Evolutionary conservation across 768 basidiomycete species (phyloP).

Genomic region (Macrolepiota dolichaula): DNA sequence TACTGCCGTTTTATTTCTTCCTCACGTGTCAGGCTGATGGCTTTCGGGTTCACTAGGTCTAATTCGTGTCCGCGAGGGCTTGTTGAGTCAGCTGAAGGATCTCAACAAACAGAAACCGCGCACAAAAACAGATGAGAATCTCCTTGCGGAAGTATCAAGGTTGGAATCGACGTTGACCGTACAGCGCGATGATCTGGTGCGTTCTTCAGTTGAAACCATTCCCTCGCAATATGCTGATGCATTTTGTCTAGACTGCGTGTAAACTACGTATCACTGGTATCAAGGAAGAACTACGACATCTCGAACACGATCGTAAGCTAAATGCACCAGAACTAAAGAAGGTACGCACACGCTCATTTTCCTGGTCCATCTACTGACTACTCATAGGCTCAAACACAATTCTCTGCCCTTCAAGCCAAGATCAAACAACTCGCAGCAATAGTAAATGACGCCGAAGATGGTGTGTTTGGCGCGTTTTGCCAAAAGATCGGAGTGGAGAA

Average conservation of each 20-base stretch:
- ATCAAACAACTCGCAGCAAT: slow-evolving; percentile 51
- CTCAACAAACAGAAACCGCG: slow-evolving; percentile 81
- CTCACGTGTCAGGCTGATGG: neutral
- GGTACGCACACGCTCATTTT: slow-evolving; percentile 30
- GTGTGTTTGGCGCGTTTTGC: slow-evolving; percentile 78
- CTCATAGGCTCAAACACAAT: slow-evolving; percentile 49
- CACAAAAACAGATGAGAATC: slow-evolving; percentile 77
- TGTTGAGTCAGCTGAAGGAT: slow-evolving; percentile 76
- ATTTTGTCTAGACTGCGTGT: slow-evolving; percentile 64
- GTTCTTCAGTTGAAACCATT: slow-evolving; percentile 18
- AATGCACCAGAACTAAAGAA: slow-evolving; percentile 68
- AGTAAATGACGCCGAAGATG: slow-evolving; percentile 78
- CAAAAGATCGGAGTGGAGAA: slow-evolving; percentile 69
- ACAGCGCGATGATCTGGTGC: slow-evolving; percentile 79
- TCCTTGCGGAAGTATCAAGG: slow-evolving; percentile 72
- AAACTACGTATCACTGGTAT: slow-evolving; percentile 74
- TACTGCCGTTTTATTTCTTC: slow-evolving; percentile 20
- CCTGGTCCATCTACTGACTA: neutral
- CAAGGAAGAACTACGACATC: slow-evolving; percentile 80
- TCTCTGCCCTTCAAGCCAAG: slow-evolving; percentile 48
- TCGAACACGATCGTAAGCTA: slow-evolving; percentile 67
- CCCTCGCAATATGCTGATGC: slow-evolving; percentile 27
- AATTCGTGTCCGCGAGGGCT: slow-evolving; percentile 60
- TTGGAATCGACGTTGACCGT: slow-evolving; percentile 76
- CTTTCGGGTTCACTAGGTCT: slow-evolving; percentile 27